phyloP scores from a whole-genome alignment of 257 asterid genomes.

The Nicotiana benthamiana region DNA sequence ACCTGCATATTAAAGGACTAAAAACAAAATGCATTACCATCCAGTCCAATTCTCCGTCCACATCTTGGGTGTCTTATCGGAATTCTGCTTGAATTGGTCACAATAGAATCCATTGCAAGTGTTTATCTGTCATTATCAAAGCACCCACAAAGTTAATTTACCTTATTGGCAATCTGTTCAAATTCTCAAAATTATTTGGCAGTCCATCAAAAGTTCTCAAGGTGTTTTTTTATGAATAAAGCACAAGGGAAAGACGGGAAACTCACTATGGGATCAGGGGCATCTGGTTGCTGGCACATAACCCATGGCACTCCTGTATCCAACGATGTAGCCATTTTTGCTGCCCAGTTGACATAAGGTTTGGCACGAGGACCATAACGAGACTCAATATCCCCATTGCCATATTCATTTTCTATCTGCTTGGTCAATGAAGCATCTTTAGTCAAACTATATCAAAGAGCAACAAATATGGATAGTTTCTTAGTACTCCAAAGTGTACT shows the following conservation, averaged over 20 bases:
- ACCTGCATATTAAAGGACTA: not conserved
- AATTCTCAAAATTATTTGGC: not conserved
- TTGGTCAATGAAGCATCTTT: not conserved
- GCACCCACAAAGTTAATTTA: not conserved
- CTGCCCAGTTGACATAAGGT: conserved; percentile 81
- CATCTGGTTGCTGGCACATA: conserved; percentile 91
- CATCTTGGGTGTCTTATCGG: conserved; percentile 68
- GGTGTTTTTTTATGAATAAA: not conserved
- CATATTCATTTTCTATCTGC: conserved; percentile 94
- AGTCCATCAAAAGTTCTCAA: not conserved
- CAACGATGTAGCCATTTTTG: conserved; percentile 69
- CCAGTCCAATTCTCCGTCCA: conserved; percentile 99
- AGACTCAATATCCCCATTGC: conserved; percentile 40
- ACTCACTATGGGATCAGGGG: conserved; percentile 81
- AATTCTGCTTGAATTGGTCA: conserved; percentile 84
- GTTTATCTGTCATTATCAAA: conserved; percentile 46
- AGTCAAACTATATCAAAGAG: not conserved
- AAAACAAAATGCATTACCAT: conserved; percentile 39
- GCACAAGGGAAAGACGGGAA: not conserved
- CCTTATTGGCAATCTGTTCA: not conserved
- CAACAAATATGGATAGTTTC: not conserved
- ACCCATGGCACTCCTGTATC: conserved; percentile 92
- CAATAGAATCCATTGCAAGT: conserved; percentile 95
- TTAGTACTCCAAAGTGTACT: not conserved
- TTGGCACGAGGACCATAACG: conserved; percentile 56